Evolutionary conservation across 768 basidiomycete genomes (phyloP).

Genomic region (Auriscalpium vulgare): DNA sequence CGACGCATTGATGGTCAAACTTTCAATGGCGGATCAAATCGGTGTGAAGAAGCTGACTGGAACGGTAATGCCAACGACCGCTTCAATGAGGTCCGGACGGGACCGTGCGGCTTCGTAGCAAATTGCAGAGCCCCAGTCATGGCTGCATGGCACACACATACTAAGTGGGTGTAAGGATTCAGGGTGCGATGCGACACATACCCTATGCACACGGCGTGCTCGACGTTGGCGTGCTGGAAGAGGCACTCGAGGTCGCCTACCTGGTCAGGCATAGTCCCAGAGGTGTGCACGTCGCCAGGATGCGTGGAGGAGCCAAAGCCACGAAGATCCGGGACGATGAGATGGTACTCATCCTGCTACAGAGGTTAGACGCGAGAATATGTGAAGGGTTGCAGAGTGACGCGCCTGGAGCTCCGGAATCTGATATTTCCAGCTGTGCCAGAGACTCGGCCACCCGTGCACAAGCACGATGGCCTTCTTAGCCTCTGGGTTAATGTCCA

Average conservation of each 20-base stretch:
- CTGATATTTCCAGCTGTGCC: conserved; percentile 70
- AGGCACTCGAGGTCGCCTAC: conserved; percentile 59
- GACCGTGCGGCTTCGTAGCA: conserved; percentile 65
- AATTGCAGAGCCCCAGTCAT: conserved; percentile 67
- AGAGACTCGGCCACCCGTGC: conserved; percentile 74
- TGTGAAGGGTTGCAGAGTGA: not conserved
- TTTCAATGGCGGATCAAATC: too few species aligned
- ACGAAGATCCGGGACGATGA: conserved; percentile 56
- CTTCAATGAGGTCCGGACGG: conserved; percentile 57
- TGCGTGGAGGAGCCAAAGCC: conserved; percentile 66
- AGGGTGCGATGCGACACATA: conserved; percentile 19
- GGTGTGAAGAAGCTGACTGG: not conserved
- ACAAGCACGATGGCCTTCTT: conserved; percentile 54
- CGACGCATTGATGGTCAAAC: not conserved
- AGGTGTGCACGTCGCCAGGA: conserved; percentile 51
- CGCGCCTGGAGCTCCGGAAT: conserved; percentile 56
- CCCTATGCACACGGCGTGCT: conserved; percentile 56
- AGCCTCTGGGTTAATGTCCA: conserved; percentile 50
- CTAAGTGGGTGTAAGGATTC: not conserved
- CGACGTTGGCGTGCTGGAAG: conserved; percentile 40
- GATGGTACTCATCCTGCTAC: conserved; percentile 46
- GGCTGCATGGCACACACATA: conserved; percentile 29
- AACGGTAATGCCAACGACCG: conserved; percentile 43
- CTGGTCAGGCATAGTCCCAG: conserved; percentile 52
- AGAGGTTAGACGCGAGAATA: not conserved